phyloP scores from a whole-genome alignment of 2,329 filamentous ascomycete genomes.

The Colletotrichum sp. region DNA sequence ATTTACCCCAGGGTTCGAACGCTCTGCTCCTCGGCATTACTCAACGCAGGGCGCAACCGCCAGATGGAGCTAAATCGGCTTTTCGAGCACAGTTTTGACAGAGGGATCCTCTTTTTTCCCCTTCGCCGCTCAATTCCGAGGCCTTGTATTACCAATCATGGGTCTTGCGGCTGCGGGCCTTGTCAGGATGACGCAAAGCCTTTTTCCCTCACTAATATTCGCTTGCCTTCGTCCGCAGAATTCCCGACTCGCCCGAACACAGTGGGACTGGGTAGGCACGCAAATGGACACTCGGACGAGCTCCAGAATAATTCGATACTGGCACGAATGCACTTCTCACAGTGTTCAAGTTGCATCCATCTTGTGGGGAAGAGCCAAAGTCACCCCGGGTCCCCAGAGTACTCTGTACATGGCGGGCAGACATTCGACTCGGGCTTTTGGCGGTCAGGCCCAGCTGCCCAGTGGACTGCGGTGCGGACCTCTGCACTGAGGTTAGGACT shows the following conservation, averaged over 20 bases:
- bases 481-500: not conserved
- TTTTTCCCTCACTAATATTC: not conserved
- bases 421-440: not conserved
- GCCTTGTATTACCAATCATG: conserved; percentile 21
- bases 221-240: not conserved
- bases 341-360: not conserved
- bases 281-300: not conserved
- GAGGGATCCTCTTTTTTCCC: not conserved
- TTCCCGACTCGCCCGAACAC: not conserved
- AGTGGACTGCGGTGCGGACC: not conserved
- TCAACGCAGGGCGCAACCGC: not conserved
- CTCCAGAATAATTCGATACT: not conserved
- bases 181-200: conserved; percentile 12
- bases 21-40: conserved; percentile 3
- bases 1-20: not conserved
- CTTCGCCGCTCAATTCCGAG: conserved; percentile 10
- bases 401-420: not conserved
- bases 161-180: not conserved
- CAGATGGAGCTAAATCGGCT: not conserved
- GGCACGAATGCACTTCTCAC: not conserved
- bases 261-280: not conserved
- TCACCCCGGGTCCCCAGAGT: not conserved
- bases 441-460: not conserved
- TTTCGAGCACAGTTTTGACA: not conserved
- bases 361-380: not conserved